Percentiles rank a stretch among this genome's conserved stretches.
phyloP scores from a whole-genome alignment of 176 grass and related monocot genomes.

The Cenchrus fungigraminus region DNA sequence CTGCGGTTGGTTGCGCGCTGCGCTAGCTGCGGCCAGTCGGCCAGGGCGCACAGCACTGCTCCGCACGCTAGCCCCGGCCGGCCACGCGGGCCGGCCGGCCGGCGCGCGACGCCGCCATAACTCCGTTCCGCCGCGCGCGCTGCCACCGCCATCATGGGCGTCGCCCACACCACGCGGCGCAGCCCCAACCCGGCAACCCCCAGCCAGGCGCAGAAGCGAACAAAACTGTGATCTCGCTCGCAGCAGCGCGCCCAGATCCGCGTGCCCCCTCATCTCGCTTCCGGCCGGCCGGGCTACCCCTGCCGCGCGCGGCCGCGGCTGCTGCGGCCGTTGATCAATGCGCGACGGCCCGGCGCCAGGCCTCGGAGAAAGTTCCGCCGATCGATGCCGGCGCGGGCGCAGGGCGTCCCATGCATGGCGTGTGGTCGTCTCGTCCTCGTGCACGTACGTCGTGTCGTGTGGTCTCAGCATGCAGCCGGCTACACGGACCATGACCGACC shows the following conservation, averaged over 20 bases:
- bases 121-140: constrained; percentile 21
- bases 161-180: background rate
- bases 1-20: no score
- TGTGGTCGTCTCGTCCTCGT: no score
- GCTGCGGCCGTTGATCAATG: background rate
- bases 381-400: no score
- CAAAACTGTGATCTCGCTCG: constrained; percentile 28
- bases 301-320: background rate
- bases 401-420: no score
- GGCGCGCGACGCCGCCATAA: constrained; percentile 23
- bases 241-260: background rate
- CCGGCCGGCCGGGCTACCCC: no score
- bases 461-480: no score
- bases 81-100: background rate
- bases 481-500: no score
- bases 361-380: background rate
- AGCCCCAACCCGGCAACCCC: no score
- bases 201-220: constrained; percentile 17
- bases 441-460: no score
- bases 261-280: background rate
- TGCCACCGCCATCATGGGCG: constrained; percentile 19
- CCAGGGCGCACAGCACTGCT: background rate
- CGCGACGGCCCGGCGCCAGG: background rate
- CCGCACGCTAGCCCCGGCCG: background rate
- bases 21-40: no score